phyloP scores from a whole-genome alignment of 495 filamentous ascomycete species.

The Durotheca rogersii region DNA sequence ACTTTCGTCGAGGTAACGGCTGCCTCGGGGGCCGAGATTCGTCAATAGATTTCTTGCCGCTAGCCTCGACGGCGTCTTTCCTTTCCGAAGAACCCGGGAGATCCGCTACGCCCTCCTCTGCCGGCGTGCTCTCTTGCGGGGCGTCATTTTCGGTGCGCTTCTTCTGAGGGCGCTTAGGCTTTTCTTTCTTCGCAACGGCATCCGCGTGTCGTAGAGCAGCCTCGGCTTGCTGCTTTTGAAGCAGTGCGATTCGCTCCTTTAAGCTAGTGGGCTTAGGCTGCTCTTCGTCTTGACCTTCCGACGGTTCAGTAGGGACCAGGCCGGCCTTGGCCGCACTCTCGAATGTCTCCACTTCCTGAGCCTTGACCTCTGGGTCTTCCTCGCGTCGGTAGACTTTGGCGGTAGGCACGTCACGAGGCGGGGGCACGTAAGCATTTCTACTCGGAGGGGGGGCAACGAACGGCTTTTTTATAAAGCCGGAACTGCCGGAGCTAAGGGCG shows the following conservation, averaged over 20 bases:
- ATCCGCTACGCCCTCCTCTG: conserved; percentile 40
- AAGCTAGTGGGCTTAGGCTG: conserved; percentile 86
- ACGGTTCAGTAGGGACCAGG: conserved; percentile 45
- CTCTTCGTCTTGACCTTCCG: conserved; percentile 64
- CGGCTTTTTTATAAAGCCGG: conserved; percentile 92
- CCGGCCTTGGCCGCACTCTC: conserved; percentile 62
- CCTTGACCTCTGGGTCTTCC: conserved; percentile 80
- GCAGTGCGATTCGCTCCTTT: conserved; percentile 88
- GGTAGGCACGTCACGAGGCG: conserved; percentile 60
- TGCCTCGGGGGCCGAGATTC: conserved; percentile 47
- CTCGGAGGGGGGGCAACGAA: conserved; percentile 95
- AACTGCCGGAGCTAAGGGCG: conserved; percentile 55
- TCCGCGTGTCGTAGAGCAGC: conserved; percentile 79
- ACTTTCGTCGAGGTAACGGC: conserved; percentile 50
- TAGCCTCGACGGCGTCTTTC: conserved; percentile 53
- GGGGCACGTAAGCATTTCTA: conserved; percentile 86
- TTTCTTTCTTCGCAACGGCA: conserved; percentile 79
- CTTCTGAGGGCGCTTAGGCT: conserved; percentile 77
- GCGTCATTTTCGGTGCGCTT: conserved; percentile 64
- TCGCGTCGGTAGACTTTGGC: conserved; percentile 82
- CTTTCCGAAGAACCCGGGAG: conserved; percentile 45
- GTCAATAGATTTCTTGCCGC: conserved; percentile 61
- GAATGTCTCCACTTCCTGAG: conserved; percentile 58
- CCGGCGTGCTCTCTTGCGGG: conserved; percentile 35
- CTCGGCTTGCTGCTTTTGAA: conserved; percentile 93